Evolutionary conservation across 148 eudicot species (phyloP), one percentile per base, ranked within the genome.

Genomic region (Dianthus caryophyllus): DNA sequence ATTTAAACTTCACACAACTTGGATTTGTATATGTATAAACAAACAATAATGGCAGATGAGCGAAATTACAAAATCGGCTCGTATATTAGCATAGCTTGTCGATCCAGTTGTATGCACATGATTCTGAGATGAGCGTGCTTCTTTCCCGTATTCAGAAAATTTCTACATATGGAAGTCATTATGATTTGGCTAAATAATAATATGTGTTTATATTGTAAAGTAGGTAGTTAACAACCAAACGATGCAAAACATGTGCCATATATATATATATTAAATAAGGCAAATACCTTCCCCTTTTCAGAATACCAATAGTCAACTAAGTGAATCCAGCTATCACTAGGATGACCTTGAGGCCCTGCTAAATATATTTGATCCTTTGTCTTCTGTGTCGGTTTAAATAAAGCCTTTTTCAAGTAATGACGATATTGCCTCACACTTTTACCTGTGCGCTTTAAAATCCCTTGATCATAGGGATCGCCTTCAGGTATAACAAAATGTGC

Each of bases 321-420:
- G 20, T 51, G 27, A 20, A 51, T 51, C 56, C 56, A 51, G 20
- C 56, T 51, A 51, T 51, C 56, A 51, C 6, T 10, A 51, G 56
- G 56, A 21, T 18, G 25, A 4, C 56, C 27, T 7, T 20, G 18
- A 5, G 56, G 56, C 20, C n/a, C 25, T 4, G 10, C 27, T 51
- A 18, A 1, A 51, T 51, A 51, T 4, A 51, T 51, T 20, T 51
- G 11, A 2, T 20, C 56, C 12, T 51, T 51, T 1, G 24, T 51
- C 20, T 51, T 51, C 9, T 4, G 18, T 5, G 25, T 20, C 9
- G 56, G 56, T 6, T 51, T 51, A 51, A 51, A 51, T 17, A 4
- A 21, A 0, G 26, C 20, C 20, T 17, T 20, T 25, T 51, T 51
- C 24, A 51, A 20, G 25, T 51, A 20, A 20, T 51, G 56, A 18